A percentile compares a stretch with the other conserved stretches of the same genome.
Conservation (phyloP, 2,329 filamentous ascomycete species). For the Penicillium sp. region DNA sequence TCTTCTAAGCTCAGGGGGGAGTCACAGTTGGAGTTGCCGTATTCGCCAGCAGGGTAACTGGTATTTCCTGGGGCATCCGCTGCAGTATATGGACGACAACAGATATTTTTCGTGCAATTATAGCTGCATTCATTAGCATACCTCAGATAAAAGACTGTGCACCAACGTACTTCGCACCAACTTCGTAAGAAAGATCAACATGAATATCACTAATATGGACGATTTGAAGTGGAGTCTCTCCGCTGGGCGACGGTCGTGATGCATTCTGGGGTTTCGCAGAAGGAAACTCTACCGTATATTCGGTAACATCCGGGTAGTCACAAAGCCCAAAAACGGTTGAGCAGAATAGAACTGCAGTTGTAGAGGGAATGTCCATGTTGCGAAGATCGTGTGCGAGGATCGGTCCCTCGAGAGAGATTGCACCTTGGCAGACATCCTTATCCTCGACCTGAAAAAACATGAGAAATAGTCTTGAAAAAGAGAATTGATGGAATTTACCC, state of each 20-base stretch:
- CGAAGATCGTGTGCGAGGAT: constrained; percentile 57
- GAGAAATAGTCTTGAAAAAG: not conserved
- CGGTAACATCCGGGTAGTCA: constrained; percentile 49
- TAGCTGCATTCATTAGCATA: constrained; percentile 15
- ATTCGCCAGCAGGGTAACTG: constrained; percentile 54
- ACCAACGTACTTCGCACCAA: constrained; percentile 50
- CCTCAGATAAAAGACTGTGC: not conserved
- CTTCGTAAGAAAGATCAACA: constrained; percentile 58
- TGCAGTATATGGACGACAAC: constrained; percentile 58
- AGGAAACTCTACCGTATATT: constrained; percentile 51
- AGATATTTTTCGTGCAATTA: constrained; percentile 61
- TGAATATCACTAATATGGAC: constrained; percentile 65
- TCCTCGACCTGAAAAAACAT: constrained; percentile 48
- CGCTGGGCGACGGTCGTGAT: constrained; percentile 48
- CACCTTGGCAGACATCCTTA: constrained; percentile 59
- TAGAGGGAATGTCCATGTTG: constrained; percentile 54
- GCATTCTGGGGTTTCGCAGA: constrained; percentile 40
- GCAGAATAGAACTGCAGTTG: constrained; percentile 56
- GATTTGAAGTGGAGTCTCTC: constrained; percentile 54
- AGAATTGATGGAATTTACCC: constrained; percentile 28
- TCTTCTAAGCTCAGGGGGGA: constrained; percentile 55
- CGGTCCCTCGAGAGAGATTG: constrained; percentile 57
- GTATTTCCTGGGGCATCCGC: constrained; percentile 46
- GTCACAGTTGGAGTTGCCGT: constrained; percentile 60
- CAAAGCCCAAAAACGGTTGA: constrained; percentile 58